Evolutionary conservation across 257 asterid genomes (phyloP).

Genomic region (Solanum stenotomum): DNA sequence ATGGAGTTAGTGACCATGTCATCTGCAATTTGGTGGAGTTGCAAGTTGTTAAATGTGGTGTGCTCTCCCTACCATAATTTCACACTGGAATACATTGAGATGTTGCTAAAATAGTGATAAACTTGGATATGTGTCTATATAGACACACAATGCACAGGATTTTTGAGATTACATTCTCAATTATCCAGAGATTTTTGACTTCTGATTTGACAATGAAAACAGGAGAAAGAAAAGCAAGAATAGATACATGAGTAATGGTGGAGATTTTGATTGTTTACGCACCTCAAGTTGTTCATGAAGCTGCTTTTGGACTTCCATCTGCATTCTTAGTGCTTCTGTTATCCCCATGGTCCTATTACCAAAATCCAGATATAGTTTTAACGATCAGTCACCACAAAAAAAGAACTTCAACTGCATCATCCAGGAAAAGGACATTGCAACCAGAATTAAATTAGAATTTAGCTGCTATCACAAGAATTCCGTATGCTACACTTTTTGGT

Average conservation of each 20-base stretch:
- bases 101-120: not conserved
- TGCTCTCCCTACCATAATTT: not conserved
- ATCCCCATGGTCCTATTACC: slow-evolving; percentile 62
- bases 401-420: not conserved
- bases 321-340: slow-evolving; percentile 74
- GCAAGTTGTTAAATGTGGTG: not conserved
- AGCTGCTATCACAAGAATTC: not conserved
- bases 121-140: not conserved
- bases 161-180: not conserved
- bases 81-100: not conserved
- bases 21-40: not conserved
- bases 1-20: not conserved
- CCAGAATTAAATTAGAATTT: not conserved
- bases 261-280: not conserved
- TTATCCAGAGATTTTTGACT: not conserved
- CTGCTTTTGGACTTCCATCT: slow-evolving; percentile 90
- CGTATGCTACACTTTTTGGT: not conserved
- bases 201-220: not conserved
- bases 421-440: not conserved
- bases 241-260: not conserved
- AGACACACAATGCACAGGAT: not conserved
- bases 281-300: slow-evolving; percentile 96
- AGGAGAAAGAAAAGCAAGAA: not conserved
- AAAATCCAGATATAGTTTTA: not conserved
- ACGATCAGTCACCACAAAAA: not conserved